Evolutionary conservation across 108 stramenopile species (phyloP).

Genomic region (Discostella pseudostelligera): DNA sequence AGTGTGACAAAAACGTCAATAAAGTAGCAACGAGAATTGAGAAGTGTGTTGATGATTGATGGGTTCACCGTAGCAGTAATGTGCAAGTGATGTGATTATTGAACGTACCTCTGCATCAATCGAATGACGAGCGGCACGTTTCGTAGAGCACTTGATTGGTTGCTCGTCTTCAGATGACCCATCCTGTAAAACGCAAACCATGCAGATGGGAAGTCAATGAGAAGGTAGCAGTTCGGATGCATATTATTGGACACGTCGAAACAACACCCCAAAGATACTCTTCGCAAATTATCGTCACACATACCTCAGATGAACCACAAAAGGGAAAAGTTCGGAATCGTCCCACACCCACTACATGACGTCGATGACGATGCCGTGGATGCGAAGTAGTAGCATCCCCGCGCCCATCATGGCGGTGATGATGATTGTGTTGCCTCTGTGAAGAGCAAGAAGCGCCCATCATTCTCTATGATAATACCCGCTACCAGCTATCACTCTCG

Average conservation of each 20-base stretch:
- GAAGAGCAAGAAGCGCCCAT: conserved; percentile 70
- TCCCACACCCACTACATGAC: background rate
- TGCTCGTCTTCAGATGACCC: conserved; percentile 31
- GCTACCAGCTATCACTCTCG: too few species aligned
- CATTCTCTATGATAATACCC: conserved; percentile 20
- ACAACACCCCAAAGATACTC: too few species aligned
- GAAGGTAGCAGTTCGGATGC: too few species aligned
- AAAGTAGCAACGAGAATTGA: too few species aligned
- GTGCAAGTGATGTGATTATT: conserved; percentile 1
- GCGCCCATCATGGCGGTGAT: background rate
- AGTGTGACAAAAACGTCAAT: too few species aligned
- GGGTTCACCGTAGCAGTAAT: conserved; percentile 2
- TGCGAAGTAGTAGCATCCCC: too few species aligned
- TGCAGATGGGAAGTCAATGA: too few species aligned
- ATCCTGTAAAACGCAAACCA: conserved; percentile 16
- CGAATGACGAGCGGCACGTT: conserved; percentile 58
- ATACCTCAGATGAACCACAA: conserved; percentile 13
- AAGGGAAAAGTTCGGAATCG: conserved; percentile 12
- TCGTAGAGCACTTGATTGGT: conserved; percentile 11
- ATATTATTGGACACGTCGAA: too few species aligned
- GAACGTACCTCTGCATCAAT: conserved; percentile 38
- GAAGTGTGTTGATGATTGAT: conserved; percentile 3
- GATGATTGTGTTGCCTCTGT: conserved; percentile 25
- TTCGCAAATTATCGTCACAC: background rate
- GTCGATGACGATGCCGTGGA: too few species aligned